phyloP scores from a whole-genome alignment of 2,329 filamentous ascomycete species.

The Clarireedia homoeocarpa region DNA sequence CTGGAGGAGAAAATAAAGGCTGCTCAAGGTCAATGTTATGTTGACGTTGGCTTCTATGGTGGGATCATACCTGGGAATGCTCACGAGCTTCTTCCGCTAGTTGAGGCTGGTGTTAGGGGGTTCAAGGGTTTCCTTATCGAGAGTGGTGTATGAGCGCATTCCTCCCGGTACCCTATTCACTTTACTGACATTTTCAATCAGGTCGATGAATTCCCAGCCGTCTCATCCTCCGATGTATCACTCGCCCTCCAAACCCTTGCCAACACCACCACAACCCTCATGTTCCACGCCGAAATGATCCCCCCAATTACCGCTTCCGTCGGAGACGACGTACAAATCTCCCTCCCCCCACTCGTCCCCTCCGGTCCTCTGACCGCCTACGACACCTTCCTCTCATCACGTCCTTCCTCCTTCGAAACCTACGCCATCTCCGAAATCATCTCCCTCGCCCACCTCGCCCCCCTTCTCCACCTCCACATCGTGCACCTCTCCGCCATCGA shows the following conservation, averaged over 20 bases:
- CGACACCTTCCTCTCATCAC: conserved; percentile 83
- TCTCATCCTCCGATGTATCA: conserved; percentile 71
- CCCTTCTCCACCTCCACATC: conserved; percentile 80
- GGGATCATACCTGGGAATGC: conserved; percentile 89
- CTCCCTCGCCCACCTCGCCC: conserved; percentile 70
- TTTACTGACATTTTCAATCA: conserved; percentile 30
- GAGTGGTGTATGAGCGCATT: conserved; percentile 63
- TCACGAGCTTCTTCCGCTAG: conserved; percentile 67
- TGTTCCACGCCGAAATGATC: conserved; percentile 99
- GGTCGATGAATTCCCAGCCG: conserved; percentile 93
- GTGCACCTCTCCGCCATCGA: conserved; percentile 64
- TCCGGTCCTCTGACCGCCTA: conserved; percentile 70
- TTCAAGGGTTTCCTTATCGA: conserved; percentile 99
- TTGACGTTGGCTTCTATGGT: conserved; percentile 97
- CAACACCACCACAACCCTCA: conserved; percentile 77
- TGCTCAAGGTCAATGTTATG: conserved; percentile 85
- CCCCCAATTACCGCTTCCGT: conserved; percentile 77
- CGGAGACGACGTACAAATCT: conserved; percentile 65
- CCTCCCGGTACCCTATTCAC: neutral
- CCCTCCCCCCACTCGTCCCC: conserved; percentile 61
- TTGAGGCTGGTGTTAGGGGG: conserved; percentile 79
- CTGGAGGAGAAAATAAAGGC: conserved; percentile 81
- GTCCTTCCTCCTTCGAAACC: conserved; percentile 83
- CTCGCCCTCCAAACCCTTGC: conserved; percentile 76
- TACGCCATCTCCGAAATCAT: conserved; percentile 85